phyloP scores from a whole-genome alignment of 129 eudicot species.

The Mikania micrantha region DNA sequence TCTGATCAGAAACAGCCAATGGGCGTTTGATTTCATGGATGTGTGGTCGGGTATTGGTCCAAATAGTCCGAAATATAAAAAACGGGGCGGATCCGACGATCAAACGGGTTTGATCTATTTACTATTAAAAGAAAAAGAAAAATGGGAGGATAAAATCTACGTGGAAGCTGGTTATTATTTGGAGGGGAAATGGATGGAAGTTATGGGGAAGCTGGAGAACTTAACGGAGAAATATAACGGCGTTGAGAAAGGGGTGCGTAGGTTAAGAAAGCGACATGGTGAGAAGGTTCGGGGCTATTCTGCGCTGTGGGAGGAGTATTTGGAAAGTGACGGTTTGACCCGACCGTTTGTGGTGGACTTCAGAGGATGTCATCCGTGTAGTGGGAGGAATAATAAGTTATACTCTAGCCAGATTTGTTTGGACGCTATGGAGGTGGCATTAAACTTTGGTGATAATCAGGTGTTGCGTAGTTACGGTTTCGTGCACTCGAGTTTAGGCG shows the following conservation, averaged over 20 bases:
- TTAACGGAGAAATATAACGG: constrained; percentile 27
- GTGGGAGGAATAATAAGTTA: constrained; percentile 39
- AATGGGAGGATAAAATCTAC: constrained; percentile 62
- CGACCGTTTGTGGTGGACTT: constrained; percentile 68
- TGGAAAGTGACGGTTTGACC: constrained; percentile 39
- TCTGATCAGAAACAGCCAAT: constrained; percentile 61
- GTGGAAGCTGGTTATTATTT: constrained; percentile 62
- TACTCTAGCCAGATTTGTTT: constrained; percentile 35
- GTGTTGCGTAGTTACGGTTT: constrained; percentile 47
- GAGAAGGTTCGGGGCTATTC: constrained; percentile 59
- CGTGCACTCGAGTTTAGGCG: constrained; percentile 23
- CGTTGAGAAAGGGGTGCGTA: constrained; percentile 39
- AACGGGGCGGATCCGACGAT: constrained; percentile 80
- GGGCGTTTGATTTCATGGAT: constrained; percentile 76
- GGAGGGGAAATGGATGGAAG: constrained; percentile 85
- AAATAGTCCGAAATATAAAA: constrained; percentile 46
- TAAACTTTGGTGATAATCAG: constrained; percentile 68
- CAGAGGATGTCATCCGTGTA: constrained; percentile 64
- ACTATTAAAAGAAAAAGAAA: constrained; percentile 44
- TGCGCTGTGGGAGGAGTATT: constrained; percentile 42
- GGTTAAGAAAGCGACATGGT: too few relatives aligned
- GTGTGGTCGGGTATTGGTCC: constrained; percentile 76
- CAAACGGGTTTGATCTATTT: constrained; percentile 64
- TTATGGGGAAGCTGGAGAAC: constrained; percentile 40
- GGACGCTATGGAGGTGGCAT: constrained; percentile 47